Base-by-base conservation (phyloP, 345 rosid genomes). In the Euphorbia tirucalli region DNA sequence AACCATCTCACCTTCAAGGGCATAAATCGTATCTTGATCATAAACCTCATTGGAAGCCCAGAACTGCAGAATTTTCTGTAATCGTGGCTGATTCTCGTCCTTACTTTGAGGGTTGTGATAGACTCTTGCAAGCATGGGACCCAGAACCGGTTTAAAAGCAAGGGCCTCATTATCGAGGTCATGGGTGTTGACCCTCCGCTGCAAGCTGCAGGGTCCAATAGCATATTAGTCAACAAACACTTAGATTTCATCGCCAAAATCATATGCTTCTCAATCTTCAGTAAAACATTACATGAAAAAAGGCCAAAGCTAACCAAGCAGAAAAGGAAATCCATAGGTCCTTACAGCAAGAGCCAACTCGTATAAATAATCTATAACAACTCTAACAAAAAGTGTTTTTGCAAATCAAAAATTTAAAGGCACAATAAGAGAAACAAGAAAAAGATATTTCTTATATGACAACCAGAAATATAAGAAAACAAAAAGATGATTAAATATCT, bases 11-110 rank as follows among this genome's bases (percentile, higher is more conserved):
- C 84, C 79, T 80, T 96, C 98, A 46, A 96, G 78, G 56, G 79
- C 80, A 85, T 85, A 83, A 71, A 93, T 86, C 41, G 89, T 83
- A 75, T 93, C 99, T 81, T 88, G 88, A 81, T 93, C 91, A 79
- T 85, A 96, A 75, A 96, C 98, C 84, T 89, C 97, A 81, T 96
- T 93, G 30, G 97, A 86, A 68, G 87, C 96, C 99, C 99, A 96
- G 74, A 93, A 96, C 78, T 87, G 97, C 70, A 96, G 77, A 74
- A 96, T 93, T 79, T 90, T 96, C 85, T 90, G 96, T 66, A 96
- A 83, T 25, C 94, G 89, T 22, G 89, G 85, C 79, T 86, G 96
- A 70, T 92, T 95, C 76, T 88, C 98, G 66, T 91, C 97, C 80
- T 87, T 88, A 81, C 88, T 91, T 67, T 85, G 93, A 74, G 94